phyloP scores from a whole-genome alignment of 2,329 filamentous ascomycete species.

The Penicillium sp. region DNA sequence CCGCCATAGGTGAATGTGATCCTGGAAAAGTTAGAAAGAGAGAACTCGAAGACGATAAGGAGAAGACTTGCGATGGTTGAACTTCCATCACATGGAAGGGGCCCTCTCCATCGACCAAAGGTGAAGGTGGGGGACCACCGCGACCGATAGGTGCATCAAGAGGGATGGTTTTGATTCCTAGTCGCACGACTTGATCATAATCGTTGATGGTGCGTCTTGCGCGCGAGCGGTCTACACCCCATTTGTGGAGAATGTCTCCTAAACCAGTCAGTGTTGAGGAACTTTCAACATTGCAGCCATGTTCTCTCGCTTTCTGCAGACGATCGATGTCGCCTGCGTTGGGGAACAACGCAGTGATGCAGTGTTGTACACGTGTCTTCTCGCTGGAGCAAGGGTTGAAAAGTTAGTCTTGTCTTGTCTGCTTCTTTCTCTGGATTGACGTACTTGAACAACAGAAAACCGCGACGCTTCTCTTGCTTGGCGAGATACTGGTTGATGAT shows the following conservation, averaged over 20 bases:
- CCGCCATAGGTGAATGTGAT: conserved; percentile 34
- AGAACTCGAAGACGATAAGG: background rate
- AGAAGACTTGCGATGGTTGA: conserved; percentile 28
- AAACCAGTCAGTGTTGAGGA: conserved; percentile 20
- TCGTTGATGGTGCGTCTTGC: conserved; percentile 22
- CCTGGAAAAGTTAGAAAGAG: conserved; percentile 5
- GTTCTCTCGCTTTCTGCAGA: conserved; percentile 26
- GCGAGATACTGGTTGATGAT: conserved; percentile 32
- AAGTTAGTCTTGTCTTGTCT: background rate
- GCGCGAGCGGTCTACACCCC: conserved; percentile 23
- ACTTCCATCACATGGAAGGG: conserved; percentile 32
- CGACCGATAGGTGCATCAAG: conserved; percentile 21
- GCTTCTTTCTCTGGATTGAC: background rate
- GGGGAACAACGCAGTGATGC: conserved; percentile 23
- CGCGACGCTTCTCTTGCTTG: conserved; percentile 28
- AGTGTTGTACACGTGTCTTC: conserved; percentile 24
- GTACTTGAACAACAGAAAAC: conserved; percentile 29
- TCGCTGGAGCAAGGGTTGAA: conserved; percentile 14
- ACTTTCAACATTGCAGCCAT: conserved; percentile 28
- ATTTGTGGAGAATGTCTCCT: conserved; percentile 17
- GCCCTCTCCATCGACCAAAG: conserved; percentile 27
- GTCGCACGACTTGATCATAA: conserved; percentile 21
- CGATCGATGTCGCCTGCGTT: conserved; percentile 31
- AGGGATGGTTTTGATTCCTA: conserved; percentile 3
- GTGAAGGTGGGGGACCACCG: conserved; percentile 12